phyloP scores from a whole-genome alignment of 192 early-diverging fungal species.

The Dissophora globulifera region DNA sequence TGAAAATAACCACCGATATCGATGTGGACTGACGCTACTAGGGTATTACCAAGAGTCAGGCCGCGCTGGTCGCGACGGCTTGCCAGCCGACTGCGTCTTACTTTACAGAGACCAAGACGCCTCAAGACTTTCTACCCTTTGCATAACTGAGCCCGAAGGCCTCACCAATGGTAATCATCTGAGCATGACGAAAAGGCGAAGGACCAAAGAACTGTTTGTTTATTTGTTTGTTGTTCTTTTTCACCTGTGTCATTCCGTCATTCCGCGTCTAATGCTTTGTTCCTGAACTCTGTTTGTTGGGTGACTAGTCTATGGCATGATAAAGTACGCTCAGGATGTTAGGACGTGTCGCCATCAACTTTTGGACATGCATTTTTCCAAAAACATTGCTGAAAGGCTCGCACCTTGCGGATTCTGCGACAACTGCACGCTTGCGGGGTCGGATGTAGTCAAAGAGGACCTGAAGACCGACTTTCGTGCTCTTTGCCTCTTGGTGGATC shows the following conservation, averaged over 20 bases:
- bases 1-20: background rate
- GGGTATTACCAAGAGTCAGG: constrained; percentile 82
- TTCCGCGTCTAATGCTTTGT: background rate
- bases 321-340: constrained; percentile 72
- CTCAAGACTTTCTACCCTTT: constrained; percentile 67
- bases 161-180: constrained; percentile 55
- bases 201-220: too few relatives aligned
- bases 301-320: constrained; percentile 63
- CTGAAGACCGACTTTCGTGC: constrained; percentile 56
- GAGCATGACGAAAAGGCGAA: too few relatives aligned
- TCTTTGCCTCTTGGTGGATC: constrained; percentile 36
- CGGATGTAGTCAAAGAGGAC: constrained; percentile 54
- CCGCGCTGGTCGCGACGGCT: constrained; percentile 77
- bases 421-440: constrained; percentile 54
- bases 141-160: constrained; percentile 68
- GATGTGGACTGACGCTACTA: background rate
- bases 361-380: constrained; percentile 67
- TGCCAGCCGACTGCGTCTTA: constrained; percentile 72
- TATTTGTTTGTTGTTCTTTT: too few relatives aligned
- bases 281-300: background rate
- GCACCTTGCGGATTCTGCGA: constrained; percentile 56
- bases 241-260: too few relatives aligned
- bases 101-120: constrained; percentile 76
- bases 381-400: constrained; percentile 35
- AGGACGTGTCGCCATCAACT: constrained; percentile 68